Conservation (phyloP, 495 filamentous ascomycete species). For the Trichodelitschia bisporula region DNA sequence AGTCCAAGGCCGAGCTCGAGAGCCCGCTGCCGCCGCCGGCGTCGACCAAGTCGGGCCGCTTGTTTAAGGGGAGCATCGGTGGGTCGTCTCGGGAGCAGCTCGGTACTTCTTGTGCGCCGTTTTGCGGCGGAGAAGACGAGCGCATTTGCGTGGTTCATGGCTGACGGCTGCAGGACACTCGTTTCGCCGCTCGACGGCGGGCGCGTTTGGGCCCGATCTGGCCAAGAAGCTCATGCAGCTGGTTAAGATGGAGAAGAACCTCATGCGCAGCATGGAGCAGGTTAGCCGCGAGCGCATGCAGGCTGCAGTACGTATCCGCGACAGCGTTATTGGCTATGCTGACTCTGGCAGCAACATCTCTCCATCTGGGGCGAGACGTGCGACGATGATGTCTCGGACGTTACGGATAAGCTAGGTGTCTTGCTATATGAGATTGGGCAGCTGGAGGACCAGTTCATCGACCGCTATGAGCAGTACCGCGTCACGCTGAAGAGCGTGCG, state of each 20-base stretch:
- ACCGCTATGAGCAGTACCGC: conserved; percentile 96
- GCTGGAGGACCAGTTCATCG: conserved; percentile 91
- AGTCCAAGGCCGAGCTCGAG: conserved; percentile 72
- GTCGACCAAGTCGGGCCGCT: conserved; percentile 63
- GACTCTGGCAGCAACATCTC: conserved; percentile 62
- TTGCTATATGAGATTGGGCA: conserved; percentile 96
- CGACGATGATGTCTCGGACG: conserved; percentile 95
- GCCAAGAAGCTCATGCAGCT: conserved; percentile 92
- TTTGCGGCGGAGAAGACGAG: not conserved
- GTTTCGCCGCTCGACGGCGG: conserved; percentile 71
- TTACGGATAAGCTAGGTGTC: conserved; percentile 96
- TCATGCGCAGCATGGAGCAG: conserved; percentile 93
- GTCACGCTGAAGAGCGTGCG: conserved; percentile 98
- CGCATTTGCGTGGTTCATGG: not conserved
- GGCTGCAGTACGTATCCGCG: conserved; percentile 46
- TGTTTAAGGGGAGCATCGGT: conserved; percentile 75
- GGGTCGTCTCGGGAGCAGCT: conserved; percentile 15
- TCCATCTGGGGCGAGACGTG: conserved; percentile 93
- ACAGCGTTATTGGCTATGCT: conserved; percentile 5
- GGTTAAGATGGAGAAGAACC: conserved; percentile 99
- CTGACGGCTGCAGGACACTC: conserved; percentile 49
- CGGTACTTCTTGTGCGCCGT: not conserved
- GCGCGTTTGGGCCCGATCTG: conserved; percentile 87
- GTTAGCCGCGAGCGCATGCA: conserved; percentile 94
- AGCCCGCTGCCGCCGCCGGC: conserved; percentile 84